Percentiles rank a stretch among this genome's conserved stretches.
These are phyloP conservation scores for Glutinoglossum americanum DNA, from an alignment of 495 filamentous ascomycete genomes.

Conservation along the genomic window DNA sequence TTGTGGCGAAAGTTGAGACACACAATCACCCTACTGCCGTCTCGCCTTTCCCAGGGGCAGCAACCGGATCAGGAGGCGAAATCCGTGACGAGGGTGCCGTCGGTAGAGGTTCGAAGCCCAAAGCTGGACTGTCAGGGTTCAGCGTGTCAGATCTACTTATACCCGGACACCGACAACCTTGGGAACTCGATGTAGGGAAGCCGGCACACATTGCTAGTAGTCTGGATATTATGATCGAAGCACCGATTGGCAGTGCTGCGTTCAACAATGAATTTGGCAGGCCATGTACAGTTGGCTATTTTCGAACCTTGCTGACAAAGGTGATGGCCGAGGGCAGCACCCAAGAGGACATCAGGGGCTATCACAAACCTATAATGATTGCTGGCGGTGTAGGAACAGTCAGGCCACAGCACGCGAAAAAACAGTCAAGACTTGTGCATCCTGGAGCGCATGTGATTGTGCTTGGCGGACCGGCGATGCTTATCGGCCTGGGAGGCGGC, in stretches of 20 bases:
- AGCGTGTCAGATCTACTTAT: constrained; percentile 86
- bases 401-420: constrained; percentile 77
- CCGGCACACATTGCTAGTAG: constrained; percentile 81
- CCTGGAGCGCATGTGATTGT: constrained; percentile 76
- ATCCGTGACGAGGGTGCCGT: constrained; percentile 91
- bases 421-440: constrained; percentile 51
- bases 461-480: constrained; percentile 87
- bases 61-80: constrained; percentile 87
- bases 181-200: constrained; percentile 80
- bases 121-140: constrained; percentile 81
- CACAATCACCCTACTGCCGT: constrained; percentile 97
- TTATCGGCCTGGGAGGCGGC: constrained; percentile 88
- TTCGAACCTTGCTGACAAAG: constrained; percentile 61
- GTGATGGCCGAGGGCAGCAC: constrained; percentile 33
- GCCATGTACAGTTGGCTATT: constrained; percentile 75
- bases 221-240: constrained; percentile 92
- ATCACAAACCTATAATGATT: constrained; percentile 98
- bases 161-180: constrained; percentile 56
- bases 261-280: constrained; percentile 98
- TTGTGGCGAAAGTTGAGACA: constrained; percentile 88
- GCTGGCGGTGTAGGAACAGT: constrained; percentile 93
- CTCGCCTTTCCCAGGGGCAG: constrained; percentile 68
- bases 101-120: constrained; percentile 76
- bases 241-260: constrained; percentile 77
- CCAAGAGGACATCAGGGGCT: constrained; percentile 50